Evolutionary conservation across 129 eudicot genomes (phyloP).

Genomic region (Flaveria sonorensis): DNA sequence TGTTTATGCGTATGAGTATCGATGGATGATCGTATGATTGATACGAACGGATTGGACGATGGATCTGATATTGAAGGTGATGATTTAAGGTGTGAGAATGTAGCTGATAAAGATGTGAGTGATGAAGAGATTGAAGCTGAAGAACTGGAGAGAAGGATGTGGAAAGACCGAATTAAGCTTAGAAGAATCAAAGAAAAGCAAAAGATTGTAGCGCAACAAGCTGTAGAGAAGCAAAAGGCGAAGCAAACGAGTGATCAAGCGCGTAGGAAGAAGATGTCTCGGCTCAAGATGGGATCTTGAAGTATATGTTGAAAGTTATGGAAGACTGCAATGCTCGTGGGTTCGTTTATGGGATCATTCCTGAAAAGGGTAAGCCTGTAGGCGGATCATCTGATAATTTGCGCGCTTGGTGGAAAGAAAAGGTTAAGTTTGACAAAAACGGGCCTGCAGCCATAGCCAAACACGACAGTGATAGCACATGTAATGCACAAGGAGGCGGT

Average conservation of each 20-base stretch:
- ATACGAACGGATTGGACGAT: conserved; percentile 36
- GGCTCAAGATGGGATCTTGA: conserved; percentile 95
- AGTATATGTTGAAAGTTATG: conserved; percentile 96
- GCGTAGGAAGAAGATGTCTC: conserved; percentile 83
- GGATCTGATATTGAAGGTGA: conserved; percentile 77
- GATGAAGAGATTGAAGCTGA: conserved; percentile 91
- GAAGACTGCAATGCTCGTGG: conserved; percentile 95
- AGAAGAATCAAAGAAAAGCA: conserved; percentile 71
- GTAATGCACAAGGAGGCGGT: conserved; percentile 46
- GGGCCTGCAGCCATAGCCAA: conserved; percentile 86
- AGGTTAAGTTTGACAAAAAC: conserved; percentile 88
- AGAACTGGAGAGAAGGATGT: conserved; percentile 81
- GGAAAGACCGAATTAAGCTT: conserved; percentile 82
- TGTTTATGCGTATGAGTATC: conserved; percentile 10
- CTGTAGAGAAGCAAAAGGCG: conserved; percentile 71
- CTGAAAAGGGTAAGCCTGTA: conserved; percentile 94
- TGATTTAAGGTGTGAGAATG: conserved; percentile 59
- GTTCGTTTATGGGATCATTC: conserved; percentile 91
- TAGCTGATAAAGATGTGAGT: conserved; percentile 87
- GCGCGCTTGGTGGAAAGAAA: conserved; percentile 99
- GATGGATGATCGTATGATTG: conserved; percentile 43
- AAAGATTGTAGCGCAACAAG: conserved; percentile 64
- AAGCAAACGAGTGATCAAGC: conserved; percentile 78
- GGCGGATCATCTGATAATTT: conserved; percentile 93
- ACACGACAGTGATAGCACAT: conserved; percentile 55